phyloP scores from a whole-genome alignment of 805 yeast species.

The Kazachstania viticola region DNA sequence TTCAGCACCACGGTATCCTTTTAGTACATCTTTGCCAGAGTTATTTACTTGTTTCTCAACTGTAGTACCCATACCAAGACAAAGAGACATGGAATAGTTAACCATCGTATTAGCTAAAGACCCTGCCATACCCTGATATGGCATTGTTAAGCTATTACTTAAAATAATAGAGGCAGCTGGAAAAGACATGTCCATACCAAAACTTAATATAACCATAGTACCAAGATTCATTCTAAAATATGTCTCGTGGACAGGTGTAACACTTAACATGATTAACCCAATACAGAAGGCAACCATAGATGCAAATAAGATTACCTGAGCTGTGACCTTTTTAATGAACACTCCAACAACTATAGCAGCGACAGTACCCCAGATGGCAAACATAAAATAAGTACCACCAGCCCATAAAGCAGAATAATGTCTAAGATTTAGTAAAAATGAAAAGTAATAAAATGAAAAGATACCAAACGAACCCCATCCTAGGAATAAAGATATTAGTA shows the following conservation, averaged over 20 bases:
- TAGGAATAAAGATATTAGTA: slow-evolving; percentile 38
- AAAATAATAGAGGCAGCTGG: slow-evolving; percentile 62
- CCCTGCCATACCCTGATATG: slow-evolving; percentile 71
- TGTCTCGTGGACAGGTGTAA: slow-evolving; percentile 46
- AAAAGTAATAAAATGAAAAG: slow-evolving; percentile 56
- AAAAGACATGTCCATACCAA: slow-evolving; percentile 72
- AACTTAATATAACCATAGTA: slow-evolving; percentile 42
- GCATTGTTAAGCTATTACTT: slow-evolving; percentile 45
- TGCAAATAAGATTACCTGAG: slow-evolving; percentile 38
- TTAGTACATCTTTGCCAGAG: slow-evolving; percentile 18
- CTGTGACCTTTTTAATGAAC: slow-evolving; percentile 35
- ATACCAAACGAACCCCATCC: slow-evolving; percentile 78
- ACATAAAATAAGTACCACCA: slow-evolving; percentile 35
- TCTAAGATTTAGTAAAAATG: slow-evolving; percentile 39
- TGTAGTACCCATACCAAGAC: slow-evolving; percentile 60
- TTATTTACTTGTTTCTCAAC: slow-evolving; percentile 37
- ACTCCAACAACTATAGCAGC: slow-evolving; percentile 45
- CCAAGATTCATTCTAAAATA: slow-evolving; percentile 51
- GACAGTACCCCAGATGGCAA: slow-evolving; percentile 39
- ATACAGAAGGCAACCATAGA: slow-evolving; percentile 43
- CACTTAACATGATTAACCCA: slow-evolving; percentile 43
- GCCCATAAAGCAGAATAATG: slow-evolving; percentile 35
- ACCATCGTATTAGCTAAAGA: slow-evolving; percentile 59
- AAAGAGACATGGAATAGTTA: slow-evolving; percentile 61
- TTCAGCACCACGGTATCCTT: slow-evolving; percentile 45